These are phyloP conservation scores for Bacidia gigantensis DNA, from an alignment of 495 filamentous ascomycete genomes.

Conservation along the genomic window DNA sequence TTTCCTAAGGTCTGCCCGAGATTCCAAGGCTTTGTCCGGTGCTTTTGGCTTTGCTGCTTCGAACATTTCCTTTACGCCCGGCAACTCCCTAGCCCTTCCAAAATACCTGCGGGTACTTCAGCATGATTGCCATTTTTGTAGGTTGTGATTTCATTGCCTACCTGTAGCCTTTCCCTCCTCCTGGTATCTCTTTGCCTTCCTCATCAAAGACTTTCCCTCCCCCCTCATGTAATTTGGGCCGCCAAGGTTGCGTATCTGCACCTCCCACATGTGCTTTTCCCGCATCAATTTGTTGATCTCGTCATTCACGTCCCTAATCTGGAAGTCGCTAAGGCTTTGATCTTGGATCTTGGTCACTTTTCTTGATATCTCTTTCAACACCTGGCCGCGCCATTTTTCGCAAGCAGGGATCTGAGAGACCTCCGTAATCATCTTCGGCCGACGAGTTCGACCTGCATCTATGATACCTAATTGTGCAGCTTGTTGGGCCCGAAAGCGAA, in stretches of 20 bases:
- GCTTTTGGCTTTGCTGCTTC: constrained; percentile 55
- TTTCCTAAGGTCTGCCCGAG: constrained; percentile 56
- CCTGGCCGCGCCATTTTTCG: constrained; percentile 97
- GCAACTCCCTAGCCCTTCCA: constrained; percentile 77
- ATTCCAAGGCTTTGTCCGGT: constrained; percentile 44
- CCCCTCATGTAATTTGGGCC: constrained; percentile 98
- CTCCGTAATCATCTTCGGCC: constrained; percentile 77
- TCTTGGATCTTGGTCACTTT: constrained; percentile 96
- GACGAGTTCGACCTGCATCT: constrained; percentile 76
- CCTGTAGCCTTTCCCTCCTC: constrained; percentile 77
- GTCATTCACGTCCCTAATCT: constrained; percentile 95
- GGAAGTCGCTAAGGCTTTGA: constrained; percentile 72
- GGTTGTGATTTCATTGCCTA: constrained; percentile 12
- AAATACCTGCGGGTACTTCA: constrained; percentile 46
- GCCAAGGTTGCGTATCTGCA: constrained; percentile 84
- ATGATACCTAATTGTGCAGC: constrained; percentile 93
- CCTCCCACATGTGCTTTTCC: constrained; percentile 97
- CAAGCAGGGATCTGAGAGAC: constrained; percentile 71
- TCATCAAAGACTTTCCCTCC: constrained; percentile 78
- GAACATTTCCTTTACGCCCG: constrained; percentile 94
- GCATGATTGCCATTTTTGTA: too few relatives aligned
- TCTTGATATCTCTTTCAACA: constrained; percentile 91
- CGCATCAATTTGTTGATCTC: constrained; percentile 99
- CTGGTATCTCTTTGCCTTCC: constrained; percentile 78
- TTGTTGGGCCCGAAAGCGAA: constrained; percentile 96